Conservation (phyloP, 2,329 filamentous ascomycete genomes). For the Cladosporium sp. region DNA sequence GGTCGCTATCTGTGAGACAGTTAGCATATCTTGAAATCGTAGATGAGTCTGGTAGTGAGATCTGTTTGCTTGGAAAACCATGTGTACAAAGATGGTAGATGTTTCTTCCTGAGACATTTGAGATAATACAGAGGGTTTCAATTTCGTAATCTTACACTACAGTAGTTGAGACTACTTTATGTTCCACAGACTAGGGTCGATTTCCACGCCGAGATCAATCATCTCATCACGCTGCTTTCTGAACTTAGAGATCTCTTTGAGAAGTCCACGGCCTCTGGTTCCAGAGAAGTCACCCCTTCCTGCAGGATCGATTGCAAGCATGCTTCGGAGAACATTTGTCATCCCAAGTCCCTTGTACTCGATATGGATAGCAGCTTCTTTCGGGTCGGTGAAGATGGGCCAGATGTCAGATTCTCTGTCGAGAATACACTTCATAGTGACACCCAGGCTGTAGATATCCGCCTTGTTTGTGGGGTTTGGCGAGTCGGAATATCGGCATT, state of each 20-base stretch:
- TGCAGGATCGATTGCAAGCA: neutral
- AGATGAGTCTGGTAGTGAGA: too few species aligned
- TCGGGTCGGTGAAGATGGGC: neutral
- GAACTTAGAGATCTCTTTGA: neutral
- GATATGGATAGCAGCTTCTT: neutral
- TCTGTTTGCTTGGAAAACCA: too few species aligned
- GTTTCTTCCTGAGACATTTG: too few species aligned
- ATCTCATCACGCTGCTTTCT: neutral
- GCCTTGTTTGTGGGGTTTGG: neutral
- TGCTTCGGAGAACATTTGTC: neutral
- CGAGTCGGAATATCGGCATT: neutral
- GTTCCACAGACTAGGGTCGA: too few species aligned
- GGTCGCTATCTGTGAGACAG: too few species aligned
- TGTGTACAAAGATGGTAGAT: too few species aligned
- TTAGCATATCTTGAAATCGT: too few species aligned
- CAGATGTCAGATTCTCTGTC: neutral
- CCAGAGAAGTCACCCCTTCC: conserved; percentile 1
- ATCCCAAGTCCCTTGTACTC: conserved; percentile 1
- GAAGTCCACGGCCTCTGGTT: neutral
- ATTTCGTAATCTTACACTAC: too few species aligned
- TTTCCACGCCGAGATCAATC: neutral
- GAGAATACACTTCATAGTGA: neutral
- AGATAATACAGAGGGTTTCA: too few species aligned
- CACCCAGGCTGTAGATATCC: conserved; percentile 1
- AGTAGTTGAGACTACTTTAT: too few species aligned